Evolutionary conservation across 108 stramenopile genomes (phyloP).

Genomic region (Tribonema minus): DNA sequence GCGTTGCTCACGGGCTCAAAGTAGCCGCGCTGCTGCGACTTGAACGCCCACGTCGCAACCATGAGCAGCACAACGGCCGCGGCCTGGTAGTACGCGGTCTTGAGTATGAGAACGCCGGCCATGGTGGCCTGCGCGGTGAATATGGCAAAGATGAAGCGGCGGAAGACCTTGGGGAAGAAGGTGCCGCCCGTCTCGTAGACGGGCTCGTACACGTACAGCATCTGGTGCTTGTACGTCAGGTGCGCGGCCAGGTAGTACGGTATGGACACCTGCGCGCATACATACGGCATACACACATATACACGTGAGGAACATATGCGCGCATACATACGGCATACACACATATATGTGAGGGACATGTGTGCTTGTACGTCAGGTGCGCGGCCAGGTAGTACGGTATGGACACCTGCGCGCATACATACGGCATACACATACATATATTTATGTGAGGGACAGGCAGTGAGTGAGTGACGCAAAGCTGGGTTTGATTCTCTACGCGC

Average conservation of each 20-base stretch:
- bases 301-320: too few relatives aligned
- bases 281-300: too few relatives aligned
- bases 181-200: conserved; percentile 54
- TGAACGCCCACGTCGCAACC: conserved; percentile 31
- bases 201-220: conserved; percentile 59
- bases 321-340: too few relatives aligned
- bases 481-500: too few relatives aligned
- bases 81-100: conserved; percentile 47
- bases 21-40: conserved; percentile 19
- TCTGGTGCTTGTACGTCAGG: conserved; percentile 57
- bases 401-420: too few relatives aligned
- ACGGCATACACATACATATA: too few relatives aligned
- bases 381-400: conserved; percentile 49
- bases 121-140: conserved; percentile 48
- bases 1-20: conserved; percentile 12
- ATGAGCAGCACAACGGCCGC: conserved; percentile 16
- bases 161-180: conserved; percentile 50
- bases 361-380: conserved; percentile 54
- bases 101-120: conserved; percentile 50
- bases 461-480: too few relatives aligned
- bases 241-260: conserved; percentile 50
- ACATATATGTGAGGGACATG: too few relatives aligned
- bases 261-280: neutral
- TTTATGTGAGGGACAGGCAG: too few relatives aligned
- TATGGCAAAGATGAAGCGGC: conserved; percentile 45